Evolutionary conservation across 176 grass and related monocot genomes (phyloP), one percentile per base, ranked within the genome.

Genomic region (Puya raimondii): DNA sequence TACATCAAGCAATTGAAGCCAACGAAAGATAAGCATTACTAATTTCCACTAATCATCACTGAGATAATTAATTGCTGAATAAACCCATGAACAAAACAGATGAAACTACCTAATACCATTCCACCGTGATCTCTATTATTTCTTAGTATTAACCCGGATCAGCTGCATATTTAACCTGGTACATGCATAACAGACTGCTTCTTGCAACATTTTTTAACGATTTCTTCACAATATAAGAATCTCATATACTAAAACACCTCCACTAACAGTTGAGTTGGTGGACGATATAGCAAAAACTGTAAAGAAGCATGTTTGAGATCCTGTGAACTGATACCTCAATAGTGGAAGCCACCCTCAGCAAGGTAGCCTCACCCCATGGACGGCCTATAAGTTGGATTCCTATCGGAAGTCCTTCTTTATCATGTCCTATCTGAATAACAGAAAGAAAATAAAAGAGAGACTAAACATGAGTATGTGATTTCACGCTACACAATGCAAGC

Each of bases 351-450:
- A 85, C 84, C 58, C 94, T 87, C 68, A 99, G 71, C 75, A 99
- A 93, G 80, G 70, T 99, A 70, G 94, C 94, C 72, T 99, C 94
- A 17, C 82, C 87, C 94, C 90, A 99, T 69, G 94, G 94, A 22
- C 90, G 90, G 7, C 94, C 94, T 80, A 99, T 99, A 80, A 99
- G 53, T 56, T 99, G 94, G 81, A 99, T 70, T 64, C 89, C 94
- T 27, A 99, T 99, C 21, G 94, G 94, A 66, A 99, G 86, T 10
- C 90, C 94, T 66, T 86, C 76, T 66, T 80, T 91, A 80, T 99
- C 94, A 82, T 99, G 87, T 22, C 94, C 94, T 47, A 93, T 88
- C 94, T 97, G 86, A 4, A 51, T 12, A 53, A 69, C 69, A 14
- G 67, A 20, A 70, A 58, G 2, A 79, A 61, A 21, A 15, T 54